Base-by-base conservation (phyloP, 129 eudicot genomes). In the Logfia minima region DNA sequence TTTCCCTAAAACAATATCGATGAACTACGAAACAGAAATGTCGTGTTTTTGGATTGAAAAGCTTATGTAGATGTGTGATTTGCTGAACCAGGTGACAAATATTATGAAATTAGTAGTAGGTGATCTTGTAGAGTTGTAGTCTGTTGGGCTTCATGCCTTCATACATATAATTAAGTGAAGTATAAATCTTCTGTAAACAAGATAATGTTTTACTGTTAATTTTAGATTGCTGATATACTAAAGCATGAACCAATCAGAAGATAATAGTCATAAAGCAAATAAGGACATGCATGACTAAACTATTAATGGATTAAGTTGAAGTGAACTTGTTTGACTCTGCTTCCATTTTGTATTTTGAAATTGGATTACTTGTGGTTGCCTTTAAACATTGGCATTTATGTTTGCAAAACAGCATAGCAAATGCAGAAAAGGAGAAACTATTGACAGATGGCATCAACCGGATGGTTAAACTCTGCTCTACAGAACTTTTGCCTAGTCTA, bases 331-430 rank as follows among this genome's bases (percentile, higher is more conserved):
- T 32, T 68, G 18, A 43, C 11, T 69, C 29, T 3, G 34, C 7
- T 22, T 69, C 23, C 22, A 4, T 11, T 41, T 69, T 41, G 22
- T 22, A 41, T 69, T 39, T 21, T 13, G 2, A 28, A 16, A 21
- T 26, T 62, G 7, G 11, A 67, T 21, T 23, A 7, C n/a, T 29
- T 2, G 14, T 66, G 68, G 72, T 8, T 68, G 64, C 52, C 51
- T 52, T 60, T 70, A 39, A 72, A 43, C 18, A 45, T 53, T 9
- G 11, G 23, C 64, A 60, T 35, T 18, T 51, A 48, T 74, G 51
- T 79, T 75, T 76, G 66, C 8, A 55, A 67, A 75, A 65, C 86
- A 86, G 83, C 79, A 39, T 77, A 67, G 14, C 53, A 52, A 45
- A 59, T 37, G 34, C 68, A 52, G 84, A 66, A 35, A 62, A 61